These are phyloP conservation scores for Cladosporium colombiae DNA, from an alignment of 2,329 filamentous ascomycete genomes.

Conservation along the genomic window DNA sequence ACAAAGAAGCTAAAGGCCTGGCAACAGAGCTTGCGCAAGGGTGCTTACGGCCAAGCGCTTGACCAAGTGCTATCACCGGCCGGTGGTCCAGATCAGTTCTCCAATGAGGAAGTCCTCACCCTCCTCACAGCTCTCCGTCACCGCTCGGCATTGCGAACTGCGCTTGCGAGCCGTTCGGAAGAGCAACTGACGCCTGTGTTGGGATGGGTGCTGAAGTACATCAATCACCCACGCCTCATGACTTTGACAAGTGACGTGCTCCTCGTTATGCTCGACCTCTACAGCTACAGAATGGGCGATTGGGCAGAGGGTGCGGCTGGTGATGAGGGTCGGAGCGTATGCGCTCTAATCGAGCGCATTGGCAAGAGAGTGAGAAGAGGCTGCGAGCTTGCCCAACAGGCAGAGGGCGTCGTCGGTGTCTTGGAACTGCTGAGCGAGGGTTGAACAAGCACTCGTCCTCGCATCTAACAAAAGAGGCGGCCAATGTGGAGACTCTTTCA, in stretches of 20 bases:
- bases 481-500: background rate
- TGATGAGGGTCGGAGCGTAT: conserved; percentile 53
- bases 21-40: conserved; percentile 80
- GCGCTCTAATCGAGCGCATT: conserved; percentile 71
- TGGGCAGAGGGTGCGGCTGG: conserved; percentile 35
- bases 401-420: conserved; percentile 83
- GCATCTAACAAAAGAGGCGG: background rate
- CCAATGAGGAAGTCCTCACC: conserved; percentile 59
- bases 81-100: conserved; percentile 26
- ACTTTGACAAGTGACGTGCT: conserved; percentile 80
- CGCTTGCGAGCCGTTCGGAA: conserved; percentile 80
- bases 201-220: conserved; percentile 77
- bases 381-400: conserved; percentile 80
- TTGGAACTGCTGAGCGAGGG: conserved; percentile 71
- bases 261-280: conserved; percentile 81
- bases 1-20: conserved; percentile 69
- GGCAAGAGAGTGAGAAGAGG: conserved; percentile 70
- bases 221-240: conserved; percentile 80
- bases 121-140: conserved; percentile 83
- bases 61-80: conserved; percentile 66
- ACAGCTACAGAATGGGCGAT: conserved; percentile 71
- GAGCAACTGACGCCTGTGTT: conserved; percentile 78
- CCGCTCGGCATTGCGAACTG: conserved; percentile 78
- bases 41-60: conserved; percentile 73
- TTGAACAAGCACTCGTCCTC: conserved; percentile 23